Conservation (phyloP, 2,329 filamentous ascomycete genomes). For the Penicillium sp. region DNA sequence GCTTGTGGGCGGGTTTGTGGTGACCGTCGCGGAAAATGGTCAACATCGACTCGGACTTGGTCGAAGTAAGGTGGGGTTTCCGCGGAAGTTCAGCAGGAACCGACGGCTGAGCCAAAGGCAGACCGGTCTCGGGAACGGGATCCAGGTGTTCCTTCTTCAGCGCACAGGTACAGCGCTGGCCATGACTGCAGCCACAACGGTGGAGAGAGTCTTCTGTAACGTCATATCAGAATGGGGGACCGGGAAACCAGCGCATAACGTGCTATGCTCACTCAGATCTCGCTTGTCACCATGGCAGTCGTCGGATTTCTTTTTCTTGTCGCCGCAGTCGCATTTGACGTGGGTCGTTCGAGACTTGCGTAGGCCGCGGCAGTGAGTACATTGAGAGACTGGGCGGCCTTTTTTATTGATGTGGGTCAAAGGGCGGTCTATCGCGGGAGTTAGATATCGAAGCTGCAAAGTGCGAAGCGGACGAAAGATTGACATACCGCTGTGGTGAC, state of each 20-base stretch:
- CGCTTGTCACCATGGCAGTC: slow-evolving; percentile 37
- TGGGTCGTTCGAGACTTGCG: slow-evolving; percentile 95
- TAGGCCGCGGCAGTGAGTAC: slow-evolving; percentile 90
- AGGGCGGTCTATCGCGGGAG: slow-evolving; percentile 66
- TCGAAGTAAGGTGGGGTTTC: slow-evolving; percentile 57
- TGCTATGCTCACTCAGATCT: slow-evolving; percentile 38
- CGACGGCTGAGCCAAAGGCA: slow-evolving; percentile 40
- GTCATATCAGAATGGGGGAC: slow-evolving; percentile 34
- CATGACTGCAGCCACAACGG: slow-evolving; percentile 55
- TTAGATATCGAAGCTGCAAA: neutral
- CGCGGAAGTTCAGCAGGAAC: slow-evolving; percentile 45
- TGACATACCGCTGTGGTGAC: slow-evolving; percentile 85
- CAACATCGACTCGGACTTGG: slow-evolving; percentile 59
- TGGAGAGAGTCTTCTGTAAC: slow-evolving; percentile 36
- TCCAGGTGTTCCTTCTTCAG: slow-evolving; percentile 59
- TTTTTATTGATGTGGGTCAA: slow-evolving; percentile 96
- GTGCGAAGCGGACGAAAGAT: slow-evolving; percentile 7
- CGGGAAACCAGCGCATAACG: slow-evolving; percentile 26
- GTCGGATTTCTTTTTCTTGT: slow-evolving; percentile 69
- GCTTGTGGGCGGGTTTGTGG: slow-evolving; percentile 63
- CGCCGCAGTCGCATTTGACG: slow-evolving; percentile 94
- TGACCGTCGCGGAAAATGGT: slow-evolving; percentile 64
- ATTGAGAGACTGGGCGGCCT: slow-evolving; percentile 95
- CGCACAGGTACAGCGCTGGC: slow-evolving; percentile 60
- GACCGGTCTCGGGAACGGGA: slow-evolving; percentile 48